phyloP scores from a whole-genome alignment of 1,284 basidiomycete species.

The Apiotrichum mycotoxinovorans region DNA sequence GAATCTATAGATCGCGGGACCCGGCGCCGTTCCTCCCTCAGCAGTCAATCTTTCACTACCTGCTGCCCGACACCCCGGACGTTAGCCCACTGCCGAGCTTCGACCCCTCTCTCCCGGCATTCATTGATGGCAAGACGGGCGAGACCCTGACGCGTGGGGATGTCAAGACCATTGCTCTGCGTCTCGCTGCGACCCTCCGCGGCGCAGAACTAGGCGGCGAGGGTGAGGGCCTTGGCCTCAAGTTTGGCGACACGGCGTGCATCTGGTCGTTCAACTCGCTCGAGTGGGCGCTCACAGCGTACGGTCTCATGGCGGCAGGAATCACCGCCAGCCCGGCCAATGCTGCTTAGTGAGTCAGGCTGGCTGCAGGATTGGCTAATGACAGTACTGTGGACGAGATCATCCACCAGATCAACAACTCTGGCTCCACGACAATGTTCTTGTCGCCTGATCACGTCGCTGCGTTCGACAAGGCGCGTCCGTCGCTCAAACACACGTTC shows the following conservation, averaged over 20 bases:
- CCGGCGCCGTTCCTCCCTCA: conserved; percentile 6
- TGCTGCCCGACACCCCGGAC: conserved; percentile 8
- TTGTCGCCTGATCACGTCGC: conserved; percentile 56
- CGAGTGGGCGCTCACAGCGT: conserved; percentile 61
- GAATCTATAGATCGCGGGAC: conserved; percentile 10
- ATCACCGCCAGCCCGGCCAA: conserved; percentile 41
- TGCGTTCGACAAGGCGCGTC: conserved; percentile 25
- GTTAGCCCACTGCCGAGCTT: conserved; percentile 33
- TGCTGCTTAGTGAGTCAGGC: conserved; percentile 39
- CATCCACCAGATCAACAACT: conserved; percentile 53
- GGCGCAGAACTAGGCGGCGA: conserved; percentile 48
- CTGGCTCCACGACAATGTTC: conserved; percentile 58
- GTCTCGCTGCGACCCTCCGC: conserved; percentile 58
- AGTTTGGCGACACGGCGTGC: conserved; percentile 36
- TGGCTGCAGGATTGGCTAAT: not conserved
- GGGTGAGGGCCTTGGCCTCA: conserved; percentile 32
- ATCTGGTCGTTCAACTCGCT: conserved; percentile 57
- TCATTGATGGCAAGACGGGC: conserved; percentile 64
- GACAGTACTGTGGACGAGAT: conserved; percentile 36
- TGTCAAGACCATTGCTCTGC: conserved; percentile 57
- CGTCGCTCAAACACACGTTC: conserved; percentile 13
- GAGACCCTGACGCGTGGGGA: conserved; percentile 59
- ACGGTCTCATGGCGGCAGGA: conserved; percentile 53
- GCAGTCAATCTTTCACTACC: conserved; percentile 9
- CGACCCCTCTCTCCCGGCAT: conserved; percentile 36